These are phyloP conservation scores for Colletotrichum zoysiae DNA, from an alignment of 2,329 filamentous ascomycete species.

Conservation along the genomic window DNA sequence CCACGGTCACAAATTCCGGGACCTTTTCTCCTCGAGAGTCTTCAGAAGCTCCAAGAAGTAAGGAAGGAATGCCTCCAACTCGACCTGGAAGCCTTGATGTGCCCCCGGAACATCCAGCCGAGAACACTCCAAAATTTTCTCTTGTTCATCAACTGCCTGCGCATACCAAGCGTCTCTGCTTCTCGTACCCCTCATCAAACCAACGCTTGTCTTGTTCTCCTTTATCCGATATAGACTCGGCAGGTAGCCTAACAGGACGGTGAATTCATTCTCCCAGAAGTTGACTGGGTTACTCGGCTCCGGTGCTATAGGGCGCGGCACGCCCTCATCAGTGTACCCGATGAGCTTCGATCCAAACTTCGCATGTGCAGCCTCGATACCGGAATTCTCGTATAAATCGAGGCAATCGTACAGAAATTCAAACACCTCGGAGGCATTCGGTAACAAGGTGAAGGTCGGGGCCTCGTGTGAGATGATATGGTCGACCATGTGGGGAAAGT, in stretches of 20 bases:
- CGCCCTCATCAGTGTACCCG: conserved; percentile 47
- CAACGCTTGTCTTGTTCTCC: conserved; percentile 46
- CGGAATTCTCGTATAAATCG: conserved; percentile 44
- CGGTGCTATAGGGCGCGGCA: conserved; percentile 42
- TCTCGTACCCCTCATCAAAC: conserved; percentile 46
- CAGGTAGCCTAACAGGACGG: conserved; percentile 41
- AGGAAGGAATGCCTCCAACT: conserved; percentile 47
- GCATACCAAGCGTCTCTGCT: conserved; percentile 49
- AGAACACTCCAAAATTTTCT: conserved; percentile 47
- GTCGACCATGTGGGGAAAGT: conserved; percentile 48
- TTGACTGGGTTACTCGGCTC: conserved; percentile 45
- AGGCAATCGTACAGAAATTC: conserved; percentile 45
- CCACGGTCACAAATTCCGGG: background rate
- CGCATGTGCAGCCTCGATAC: conserved; percentile 41
- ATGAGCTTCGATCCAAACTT: conserved; percentile 44
- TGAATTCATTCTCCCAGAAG: conserved; percentile 50
- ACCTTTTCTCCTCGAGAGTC: conserved; percentile 42
- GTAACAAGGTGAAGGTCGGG: conserved; percentile 45
- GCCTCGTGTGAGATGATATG: conserved; percentile 51
- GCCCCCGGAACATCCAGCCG: conserved; percentile 47
- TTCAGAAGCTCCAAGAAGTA: conserved; percentile 46
- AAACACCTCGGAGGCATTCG: conserved; percentile 44
- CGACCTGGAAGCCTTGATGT: conserved; percentile 50
- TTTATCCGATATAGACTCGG: conserved; percentile 47
- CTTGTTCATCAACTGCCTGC: conserved; percentile 46